Base-by-base conservation (phyloP, 2,329 filamentous ascomycete genomes). In the Pseudogymnoascus sp. region DNA sequence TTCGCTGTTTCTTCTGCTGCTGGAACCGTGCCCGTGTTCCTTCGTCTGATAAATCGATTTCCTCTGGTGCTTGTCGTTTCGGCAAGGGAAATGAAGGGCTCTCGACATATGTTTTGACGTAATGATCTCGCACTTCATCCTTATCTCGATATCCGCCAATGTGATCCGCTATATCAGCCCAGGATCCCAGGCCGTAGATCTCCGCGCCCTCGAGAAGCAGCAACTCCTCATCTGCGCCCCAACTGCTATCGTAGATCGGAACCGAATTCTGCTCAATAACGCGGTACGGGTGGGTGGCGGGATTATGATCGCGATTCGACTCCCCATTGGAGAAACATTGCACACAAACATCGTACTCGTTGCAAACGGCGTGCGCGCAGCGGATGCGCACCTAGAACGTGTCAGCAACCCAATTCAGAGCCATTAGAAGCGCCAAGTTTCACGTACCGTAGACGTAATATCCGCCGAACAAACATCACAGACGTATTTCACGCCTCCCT, bases 211-310 rank as follows among this genome's bases (percentile, higher is more conserved):
- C 94, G 0, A 99, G 77, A 62, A 99, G 78, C 4, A 97, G 78
- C n/a, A 97, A 77, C 75, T 99, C 94, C 74, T 99, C 94, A 73
- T 99, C 94, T 23, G 94, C 94, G 61, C 94, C 94, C 94, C 94
- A 99, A 72, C 96, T 92, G 64, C 85, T 84, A 68, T 92, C 88
- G 71, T 96, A 99, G 64, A 99, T 97, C 0, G 94, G 94, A 60
- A 99, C 96, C 0, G 93, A 97, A 73, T 99, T 96, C 72, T 97
- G 94, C 75, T 99, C 94, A 68, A 99, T 97, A 35, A 99, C 94
- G 66, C 91, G 89, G 75, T 88, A 99, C 12, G 91, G 81, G 76
- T 99, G 94, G 11, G 89, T 90, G 4, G 86, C 83, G 6, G 94
- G 93, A 68, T 95, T 87, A 75, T 99, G 94, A 63, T 89, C 87